Percentiles rank a stretch among this genome's conserved stretches.
These are phyloP conservation scores for Mortierella hygrophila DNA, from an alignment of 192 early-diverging fungal genomes.

Conservation along the genomic window DNA sequence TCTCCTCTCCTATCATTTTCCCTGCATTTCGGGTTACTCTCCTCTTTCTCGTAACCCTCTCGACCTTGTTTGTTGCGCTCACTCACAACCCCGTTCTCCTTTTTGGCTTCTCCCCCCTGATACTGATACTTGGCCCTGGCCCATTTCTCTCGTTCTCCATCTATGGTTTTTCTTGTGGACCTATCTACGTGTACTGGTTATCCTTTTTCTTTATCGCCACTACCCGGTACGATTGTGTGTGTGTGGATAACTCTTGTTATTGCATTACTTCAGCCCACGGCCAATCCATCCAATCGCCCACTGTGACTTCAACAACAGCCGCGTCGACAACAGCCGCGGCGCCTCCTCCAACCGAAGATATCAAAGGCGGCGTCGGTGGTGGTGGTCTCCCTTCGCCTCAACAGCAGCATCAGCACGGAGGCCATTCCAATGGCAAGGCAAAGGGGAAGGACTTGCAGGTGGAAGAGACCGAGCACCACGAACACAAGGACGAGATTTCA, in stretches of 20 bases:
- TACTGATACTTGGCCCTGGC: background rate
- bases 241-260: too few species aligned
- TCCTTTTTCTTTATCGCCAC: background rate
- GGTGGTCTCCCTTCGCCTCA: background rate
- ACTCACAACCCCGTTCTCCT: background rate
- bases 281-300: background rate
- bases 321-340: background rate
- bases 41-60: background rate
- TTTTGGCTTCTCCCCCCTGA: background rate
- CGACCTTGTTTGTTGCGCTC: background rate
- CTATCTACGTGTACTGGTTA: background rate
- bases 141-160: background rate
- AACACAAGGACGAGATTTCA: slow-evolving; percentile 81
- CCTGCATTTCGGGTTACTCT: background rate
- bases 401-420: background rate
- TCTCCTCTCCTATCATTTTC: background rate
- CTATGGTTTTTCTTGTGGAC: background rate
- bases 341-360: background rate
- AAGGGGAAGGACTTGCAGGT: slow-evolving; percentile 19
- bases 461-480: slow-evolving; percentile 78
- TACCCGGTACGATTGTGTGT: background rate
- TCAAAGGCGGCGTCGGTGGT: background rate
- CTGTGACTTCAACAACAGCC: background rate
- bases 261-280: background rate
- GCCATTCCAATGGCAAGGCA: background rate